Conservation (phyloP, 225 moss, liverwort and hornwort species). For the Straminergon stramineum region DNA sequence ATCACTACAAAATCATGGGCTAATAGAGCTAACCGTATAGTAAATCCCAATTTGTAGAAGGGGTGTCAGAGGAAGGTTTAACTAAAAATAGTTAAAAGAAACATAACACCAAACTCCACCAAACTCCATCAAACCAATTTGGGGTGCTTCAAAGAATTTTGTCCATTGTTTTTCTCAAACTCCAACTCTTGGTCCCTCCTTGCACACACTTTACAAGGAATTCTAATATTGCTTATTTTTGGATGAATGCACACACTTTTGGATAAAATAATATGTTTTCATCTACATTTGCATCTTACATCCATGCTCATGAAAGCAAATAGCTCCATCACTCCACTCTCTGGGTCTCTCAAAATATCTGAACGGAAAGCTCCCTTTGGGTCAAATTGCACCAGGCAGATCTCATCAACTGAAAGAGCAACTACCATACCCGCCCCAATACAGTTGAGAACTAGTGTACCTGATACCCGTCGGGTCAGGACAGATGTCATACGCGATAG, state of each 20-base stretch:
- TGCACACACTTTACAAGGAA: not conserved
- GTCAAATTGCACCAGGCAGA: not conserved
- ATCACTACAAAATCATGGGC: not conserved
- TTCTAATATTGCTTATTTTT: not conserved
- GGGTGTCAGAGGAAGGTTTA: not conserved
- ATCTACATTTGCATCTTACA: not conserved
- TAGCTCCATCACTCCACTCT: too few species aligned
- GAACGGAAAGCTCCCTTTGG: not conserved
- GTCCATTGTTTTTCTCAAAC: not conserved
- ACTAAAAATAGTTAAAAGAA: not conserved
- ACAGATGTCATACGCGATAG: not conserved
- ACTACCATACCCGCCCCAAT: not conserved
- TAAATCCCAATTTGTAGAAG: not conserved
- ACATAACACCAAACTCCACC: too few species aligned
- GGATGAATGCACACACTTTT: too few species aligned
- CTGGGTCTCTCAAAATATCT: not conserved
- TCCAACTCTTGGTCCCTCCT: accelerated
- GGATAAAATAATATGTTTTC: too few species aligned
- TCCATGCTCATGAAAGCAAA: not conserved
- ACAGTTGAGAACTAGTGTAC: not conserved
- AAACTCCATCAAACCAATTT: not conserved
- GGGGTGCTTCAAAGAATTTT: accelerated
- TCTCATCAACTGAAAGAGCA: not conserved
- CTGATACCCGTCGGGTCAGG: not conserved
- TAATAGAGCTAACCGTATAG: not conserved